A percentile compares a stretch with the other conserved stretches of the same genome.
These are phyloP conservation scores for Castanopsis chinensis DNA, from an alignment of 306 rosid species.

Conservation along the genomic window DNA sequence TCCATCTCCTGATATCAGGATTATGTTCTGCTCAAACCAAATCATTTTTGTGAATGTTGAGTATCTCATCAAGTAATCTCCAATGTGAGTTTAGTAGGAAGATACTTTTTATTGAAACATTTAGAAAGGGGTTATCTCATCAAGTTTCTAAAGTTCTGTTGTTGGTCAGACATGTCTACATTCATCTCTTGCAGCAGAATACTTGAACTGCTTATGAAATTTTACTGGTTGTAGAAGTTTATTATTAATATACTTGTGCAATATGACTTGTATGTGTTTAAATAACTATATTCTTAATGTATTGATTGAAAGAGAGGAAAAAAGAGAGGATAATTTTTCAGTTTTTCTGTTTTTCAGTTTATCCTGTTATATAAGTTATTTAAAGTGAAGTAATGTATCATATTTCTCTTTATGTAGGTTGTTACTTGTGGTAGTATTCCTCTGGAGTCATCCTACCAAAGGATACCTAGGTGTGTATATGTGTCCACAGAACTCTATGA, in stretches of 20 bases:
- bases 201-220: slow-evolving; percentile 8
- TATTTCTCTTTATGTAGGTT: slow-evolving; percentile 54
- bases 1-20: slow-evolving; percentile 2
- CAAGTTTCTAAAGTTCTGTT: neutral
- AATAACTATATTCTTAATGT: slow-evolving; percentile 2
- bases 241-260: neutral
- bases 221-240: neutral
- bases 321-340: neutral
- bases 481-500: slow-evolving; percentile 83
- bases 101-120: neutral
- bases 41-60: neutral
- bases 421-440: slow-evolving; percentile 99
- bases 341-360: neutral
- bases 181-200: slow-evolving; percentile 9
- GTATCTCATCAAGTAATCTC: neutral
- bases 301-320: neutral
- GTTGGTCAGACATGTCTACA: neutral
- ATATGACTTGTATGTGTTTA: neutral
- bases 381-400: neutral
- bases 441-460: slow-evolving; percentile 91
- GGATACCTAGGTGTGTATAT: slow-evolving; percentile 77
- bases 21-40: neutral
- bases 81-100: neutral
- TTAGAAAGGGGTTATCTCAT: neutral
- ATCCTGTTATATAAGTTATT: neutral